A percentile compares a stretch with the other conserved stretches of the same genome.
Evolutionary conservation across 192 early-diverging fungal species (phyloP).

Genomic region (Coemansia guatemalensis): DNA sequence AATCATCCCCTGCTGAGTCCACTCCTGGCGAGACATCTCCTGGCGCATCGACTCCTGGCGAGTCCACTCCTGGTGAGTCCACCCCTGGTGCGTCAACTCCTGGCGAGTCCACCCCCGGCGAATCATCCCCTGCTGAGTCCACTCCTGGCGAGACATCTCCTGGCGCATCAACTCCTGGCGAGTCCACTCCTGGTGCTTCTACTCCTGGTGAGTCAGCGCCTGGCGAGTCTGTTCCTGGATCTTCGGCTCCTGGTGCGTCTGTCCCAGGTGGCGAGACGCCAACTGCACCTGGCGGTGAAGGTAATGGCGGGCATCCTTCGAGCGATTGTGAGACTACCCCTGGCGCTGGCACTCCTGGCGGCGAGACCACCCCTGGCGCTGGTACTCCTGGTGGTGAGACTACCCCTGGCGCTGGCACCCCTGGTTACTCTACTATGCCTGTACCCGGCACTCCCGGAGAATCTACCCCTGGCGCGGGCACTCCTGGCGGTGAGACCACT

Average conservation of each 20-base stretch:
- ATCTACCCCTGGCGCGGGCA: neutral
- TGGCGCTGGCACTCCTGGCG: conserved; percentile 12
- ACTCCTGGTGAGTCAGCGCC: conserved; percentile 15
- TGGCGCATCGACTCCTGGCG: conserved; percentile 15
- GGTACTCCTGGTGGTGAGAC: conserved; percentile 15
- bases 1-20: conserved; percentile 15
- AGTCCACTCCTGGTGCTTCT: conserved; percentile 7
- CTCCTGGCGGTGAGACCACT: neutral
- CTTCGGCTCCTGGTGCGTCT: conserved; percentile 9
- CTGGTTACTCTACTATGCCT: conserved; percentile 11
- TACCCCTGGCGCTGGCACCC: conserved; percentile 12
- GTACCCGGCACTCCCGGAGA: conserved; percentile 10
- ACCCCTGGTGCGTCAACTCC: conserved; percentile 14
- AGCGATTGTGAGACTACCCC: conserved; percentile 2
- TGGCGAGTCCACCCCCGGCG: conserved; percentile 5
- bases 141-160: conserved; percentile 16
- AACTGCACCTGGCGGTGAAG: conserved; percentile 12
- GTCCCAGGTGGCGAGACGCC: too few species aligned
- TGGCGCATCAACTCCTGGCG: conserved; percentile 15
- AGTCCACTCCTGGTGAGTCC: conserved; percentile 7
- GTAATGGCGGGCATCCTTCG: too few species aligned
- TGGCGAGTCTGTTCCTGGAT: conserved; percentile 7
- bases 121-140: conserved; percentile 15
- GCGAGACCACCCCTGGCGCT: conserved; percentile 15
- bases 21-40: conserved; percentile 16